phyloP scores from a whole-genome alignment of 345 rosid species.

The Lumnitzera racemosa region DNA sequence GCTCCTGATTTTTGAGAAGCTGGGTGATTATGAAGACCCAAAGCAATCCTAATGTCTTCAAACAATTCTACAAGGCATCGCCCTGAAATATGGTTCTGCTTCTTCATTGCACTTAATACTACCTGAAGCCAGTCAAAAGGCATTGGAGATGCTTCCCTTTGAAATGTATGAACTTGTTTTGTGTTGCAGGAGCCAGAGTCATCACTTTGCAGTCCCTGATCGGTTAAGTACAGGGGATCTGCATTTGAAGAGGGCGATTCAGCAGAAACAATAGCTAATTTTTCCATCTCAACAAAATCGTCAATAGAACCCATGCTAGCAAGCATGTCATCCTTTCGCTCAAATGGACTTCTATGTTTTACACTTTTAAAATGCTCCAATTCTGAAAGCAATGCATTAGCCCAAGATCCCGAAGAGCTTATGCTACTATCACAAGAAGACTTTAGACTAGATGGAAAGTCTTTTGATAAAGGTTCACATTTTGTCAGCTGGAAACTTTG shows the following conservation, averaged over 20 bases:
- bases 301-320: constrained; percentile 63
- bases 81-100: constrained; percentile 59
- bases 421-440: constrained; percentile 28
- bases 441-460: constrained; percentile 12
- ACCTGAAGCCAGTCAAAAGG: constrained; percentile 92
- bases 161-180: constrained; percentile 14
- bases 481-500: constrained; percentile 25
- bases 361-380: constrained; percentile 33
- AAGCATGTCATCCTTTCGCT: constrained; percentile 18
- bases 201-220: constrained; percentile 26
- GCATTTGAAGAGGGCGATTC: constrained; percentile 23
- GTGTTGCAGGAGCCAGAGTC: constrained; percentile 5
- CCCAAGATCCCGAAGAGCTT: constrained; percentile 62
- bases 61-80: constrained; percentile 45
- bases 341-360: constrained; percentile 21
- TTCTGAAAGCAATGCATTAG: constrained; percentile 45
- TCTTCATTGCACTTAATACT: constrained; percentile 61
- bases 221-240: constrained; percentile 2
- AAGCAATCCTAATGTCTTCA: constrained; percentile 72
- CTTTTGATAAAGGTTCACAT: constrained; percentile 18
- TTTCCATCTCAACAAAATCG: constrained; percentile 80
- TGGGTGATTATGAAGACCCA: constrained; percentile 44
- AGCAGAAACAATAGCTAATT: constrained; percentile 57
- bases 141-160: constrained; percentile 20
- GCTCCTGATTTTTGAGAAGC: constrained; percentile 7